These are phyloP conservation scores for Spergularia bocconei DNA, from an alignment of 148 eudicot genomes.

Conservation along the genomic window DNA sequence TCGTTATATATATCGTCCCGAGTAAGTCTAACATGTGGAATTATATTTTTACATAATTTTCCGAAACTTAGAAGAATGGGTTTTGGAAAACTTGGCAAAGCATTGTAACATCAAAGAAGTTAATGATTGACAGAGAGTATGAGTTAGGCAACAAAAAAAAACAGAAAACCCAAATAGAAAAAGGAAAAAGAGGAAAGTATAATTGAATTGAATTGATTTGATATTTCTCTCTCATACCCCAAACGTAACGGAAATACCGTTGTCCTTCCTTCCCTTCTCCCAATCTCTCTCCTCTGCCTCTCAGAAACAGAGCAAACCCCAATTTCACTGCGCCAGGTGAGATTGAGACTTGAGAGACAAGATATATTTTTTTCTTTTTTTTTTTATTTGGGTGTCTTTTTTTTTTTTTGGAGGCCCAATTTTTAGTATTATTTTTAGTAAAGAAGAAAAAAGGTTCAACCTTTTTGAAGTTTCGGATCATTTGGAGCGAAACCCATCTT, in stretches of 20 bases:
- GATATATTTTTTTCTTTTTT: too few species aligned
- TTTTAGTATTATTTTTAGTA: neutral
- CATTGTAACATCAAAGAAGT: too few species aligned
- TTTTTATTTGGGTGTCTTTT: too few species aligned
- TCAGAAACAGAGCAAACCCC: neutral
- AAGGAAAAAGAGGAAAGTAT: neutral
- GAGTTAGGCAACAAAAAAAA: too few species aligned
- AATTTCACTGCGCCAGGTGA: too few species aligned
- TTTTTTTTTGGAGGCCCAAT: neutral
- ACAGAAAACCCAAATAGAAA: neutral
- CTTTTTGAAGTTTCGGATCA: constrained; percentile 16
- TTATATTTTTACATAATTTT: too few species aligned
- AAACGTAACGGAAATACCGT: constrained; percentile 31
- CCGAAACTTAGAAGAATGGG: too few species aligned
- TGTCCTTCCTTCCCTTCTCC: constrained; percentile 5
- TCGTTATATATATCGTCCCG: too few species aligned
- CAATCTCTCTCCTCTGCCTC: neutral
- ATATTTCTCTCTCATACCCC: neutral
- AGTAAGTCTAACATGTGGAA: too few species aligned
- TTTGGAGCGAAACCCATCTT: constrained; percentile 16
- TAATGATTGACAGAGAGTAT: too few species aligned
- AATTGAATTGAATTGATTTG: too few species aligned
- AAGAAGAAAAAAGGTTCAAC: constrained; percentile 17
- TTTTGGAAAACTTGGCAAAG: too few species aligned
- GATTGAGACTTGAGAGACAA: neutral